Base-by-base conservation (phyloP, 2,329 filamentous ascomycete genomes). In the Huntiella omanensis region DNA sequence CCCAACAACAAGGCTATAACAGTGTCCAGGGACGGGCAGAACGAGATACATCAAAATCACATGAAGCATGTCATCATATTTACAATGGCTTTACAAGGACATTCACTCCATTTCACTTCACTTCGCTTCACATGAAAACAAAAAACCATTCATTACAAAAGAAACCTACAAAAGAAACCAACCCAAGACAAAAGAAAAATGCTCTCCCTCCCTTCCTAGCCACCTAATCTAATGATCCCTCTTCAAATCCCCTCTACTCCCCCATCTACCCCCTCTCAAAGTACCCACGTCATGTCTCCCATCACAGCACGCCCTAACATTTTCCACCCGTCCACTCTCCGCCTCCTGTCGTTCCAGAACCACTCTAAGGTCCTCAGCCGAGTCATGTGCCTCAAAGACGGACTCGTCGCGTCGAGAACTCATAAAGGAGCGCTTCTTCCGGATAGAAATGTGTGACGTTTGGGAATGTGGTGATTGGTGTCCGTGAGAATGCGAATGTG, bases 271-370 rank as follows among this genome's bases (percentile, higher is more conserved):
- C 5, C 40, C 40, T 4, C 40, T 41, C 43, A 80, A 59, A 46
- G 68, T 74, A 46, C 74, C 71, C 42, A 85, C 80, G 58, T 85
- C 80, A 56, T 85, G 80, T 64, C 82, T 83, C 88, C 87, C 91
- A 72, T 96, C 91, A 62, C 91, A 98, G 65, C 91, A 98, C 50
- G 88, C 87, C 58, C 91, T 73, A 53, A 98, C 91, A 60, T 98
- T 95, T 68, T 96, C 88, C 55, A 96, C 69, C 51, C 79, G 72
- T 57, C 87, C 83, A 19, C 79, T 69, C 53, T 87, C 82, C 46
- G 76, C 68, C 55, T 88, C 80, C 57, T 86, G 79, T 52, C 74
- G 70, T 62, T 88, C 83, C 55, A 88, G 83, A 52, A 87, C 77
- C 52, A 79, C 72, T 48, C 84, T 70, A 48, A 94, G 60, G 57